Conservation (phyloP, 2,329 filamentous ascomycete genomes). For the Aspergillus fumigatus region DNA sequence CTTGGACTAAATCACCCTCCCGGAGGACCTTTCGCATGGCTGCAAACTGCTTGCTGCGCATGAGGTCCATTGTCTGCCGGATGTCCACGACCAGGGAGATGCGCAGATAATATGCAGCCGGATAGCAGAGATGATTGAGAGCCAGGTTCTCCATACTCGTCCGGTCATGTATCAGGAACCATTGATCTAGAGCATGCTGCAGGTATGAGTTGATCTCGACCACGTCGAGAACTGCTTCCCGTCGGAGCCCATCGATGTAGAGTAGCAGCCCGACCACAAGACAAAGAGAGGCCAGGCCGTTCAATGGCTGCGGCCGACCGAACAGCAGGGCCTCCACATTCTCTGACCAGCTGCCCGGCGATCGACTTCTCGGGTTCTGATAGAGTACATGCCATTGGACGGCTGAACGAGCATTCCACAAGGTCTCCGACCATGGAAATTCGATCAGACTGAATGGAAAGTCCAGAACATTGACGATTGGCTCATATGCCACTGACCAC, state of each 20-base stretch:
- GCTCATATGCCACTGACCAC: not conserved
- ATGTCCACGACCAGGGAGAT: not conserved
- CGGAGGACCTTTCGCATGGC: not conserved
- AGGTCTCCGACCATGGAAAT: not conserved
- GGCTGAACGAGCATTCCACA: not conserved
- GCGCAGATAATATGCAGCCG: not conserved
- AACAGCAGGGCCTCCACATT: not conserved
- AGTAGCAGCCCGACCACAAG: not conserved
- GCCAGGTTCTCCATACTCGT: not conserved
- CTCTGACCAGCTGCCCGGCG: not conserved
- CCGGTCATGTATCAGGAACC: not conserved
- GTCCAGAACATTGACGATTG: not conserved
- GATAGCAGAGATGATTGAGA: not conserved
- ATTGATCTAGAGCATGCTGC: not conserved
- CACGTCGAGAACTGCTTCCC: not conserved
- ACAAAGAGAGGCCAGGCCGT: not conserved
- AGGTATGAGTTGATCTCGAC: not conserved
- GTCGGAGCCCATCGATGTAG: not conserved
- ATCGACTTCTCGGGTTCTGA: not conserved
- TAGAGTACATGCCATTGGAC: not conserved
- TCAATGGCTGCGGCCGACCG: not conserved
- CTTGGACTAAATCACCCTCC: not conserved
- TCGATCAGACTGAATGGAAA: not conserved
- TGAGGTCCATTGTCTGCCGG: not conserved
- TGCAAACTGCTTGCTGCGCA: not conserved